A percentile compares a stretch with the other conserved stretches of the same genome.
These are phyloP conservation scores for Sordariomycetes sp. DNA, from an alignment of 2,329 filamentous ascomycete genomes.

Conservation along the genomic window DNA sequence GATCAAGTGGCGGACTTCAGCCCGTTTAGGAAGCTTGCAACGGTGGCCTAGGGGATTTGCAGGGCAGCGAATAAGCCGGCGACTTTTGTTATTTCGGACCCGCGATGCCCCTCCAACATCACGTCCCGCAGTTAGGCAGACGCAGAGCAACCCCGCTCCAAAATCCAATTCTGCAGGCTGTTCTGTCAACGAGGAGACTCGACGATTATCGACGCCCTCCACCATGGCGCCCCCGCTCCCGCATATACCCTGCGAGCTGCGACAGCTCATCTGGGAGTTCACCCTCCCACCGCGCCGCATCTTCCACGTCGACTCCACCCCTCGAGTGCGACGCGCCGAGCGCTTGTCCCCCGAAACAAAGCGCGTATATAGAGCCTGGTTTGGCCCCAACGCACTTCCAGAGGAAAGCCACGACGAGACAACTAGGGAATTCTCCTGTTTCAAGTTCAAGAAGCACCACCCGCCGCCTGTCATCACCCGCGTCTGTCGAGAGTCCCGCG, in stretches of 20 bases:
- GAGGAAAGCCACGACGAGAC: neutral
- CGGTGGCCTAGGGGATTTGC: too few relatives aligned
- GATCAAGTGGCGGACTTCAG: too few relatives aligned
- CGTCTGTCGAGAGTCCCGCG: neutral
- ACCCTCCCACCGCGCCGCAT: neutral
- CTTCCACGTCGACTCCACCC: neutral
- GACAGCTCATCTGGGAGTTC: neutral
- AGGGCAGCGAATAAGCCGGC: too few relatives aligned
- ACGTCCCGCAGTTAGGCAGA: too few relatives aligned
- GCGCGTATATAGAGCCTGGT: neutral
- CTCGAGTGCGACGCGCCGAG: neutral
- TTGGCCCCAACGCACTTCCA: neutral
- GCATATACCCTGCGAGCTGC: neutral
- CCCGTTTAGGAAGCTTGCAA: too few relatives aligned
- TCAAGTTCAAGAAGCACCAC: neutral
- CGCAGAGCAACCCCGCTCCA: too few relatives aligned
- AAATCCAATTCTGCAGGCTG: too few relatives aligned
- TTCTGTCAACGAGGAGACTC: too few relatives aligned
- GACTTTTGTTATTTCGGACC: too few relatives aligned
- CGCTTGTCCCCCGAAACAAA: neutral
- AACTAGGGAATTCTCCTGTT: neutral
- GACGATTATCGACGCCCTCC: neutral
- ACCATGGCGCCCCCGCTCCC: neutral
- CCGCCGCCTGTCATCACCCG: neutral
- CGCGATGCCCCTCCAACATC: too few relatives aligned